phyloP scores from a whole-genome alignment of 2,329 filamentous ascomycete species.

The Trichoderma polysporum region DNA sequence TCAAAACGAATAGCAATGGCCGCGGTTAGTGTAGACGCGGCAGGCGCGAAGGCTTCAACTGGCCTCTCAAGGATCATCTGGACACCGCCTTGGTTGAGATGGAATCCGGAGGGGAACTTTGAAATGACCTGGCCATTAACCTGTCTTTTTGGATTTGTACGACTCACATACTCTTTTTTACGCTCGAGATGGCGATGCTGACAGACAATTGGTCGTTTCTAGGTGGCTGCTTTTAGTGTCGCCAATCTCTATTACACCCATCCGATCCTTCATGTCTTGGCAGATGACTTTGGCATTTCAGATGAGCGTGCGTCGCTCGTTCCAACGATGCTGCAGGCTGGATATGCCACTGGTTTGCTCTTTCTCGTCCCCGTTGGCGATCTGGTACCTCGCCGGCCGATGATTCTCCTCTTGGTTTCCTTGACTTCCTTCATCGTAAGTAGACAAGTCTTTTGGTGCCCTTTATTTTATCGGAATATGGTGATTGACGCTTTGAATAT shows the following conservation, averaged over 20 bases:
- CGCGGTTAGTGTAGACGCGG: neutral
- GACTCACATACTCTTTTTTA: neutral
- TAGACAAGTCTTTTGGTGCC: constrained; percentile 1
- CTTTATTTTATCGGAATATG: neutral
- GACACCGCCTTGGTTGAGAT: constrained; percentile 19
- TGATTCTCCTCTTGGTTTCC: constrained; percentile 65
- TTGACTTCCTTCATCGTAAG: constrained; percentile 67
- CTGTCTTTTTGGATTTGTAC: constrained; percentile 13
- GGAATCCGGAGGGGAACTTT: constrained; percentile 8
- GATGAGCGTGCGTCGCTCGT: constrained; percentile 67
- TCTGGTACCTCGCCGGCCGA: constrained; percentile 63
- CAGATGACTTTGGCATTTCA: constrained; percentile 66
- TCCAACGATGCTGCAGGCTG: constrained; percentile 75
- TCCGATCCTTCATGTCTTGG: constrained; percentile 74
- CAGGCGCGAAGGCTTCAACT: neutral
- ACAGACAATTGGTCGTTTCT: neutral
- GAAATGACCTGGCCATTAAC: constrained; percentile 16
- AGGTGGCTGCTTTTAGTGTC: constrained; percentile 61
- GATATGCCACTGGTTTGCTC: constrained; percentile 71
- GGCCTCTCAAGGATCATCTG: constrained; percentile 3
- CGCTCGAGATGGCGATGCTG: neutral
- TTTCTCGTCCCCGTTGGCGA: constrained; percentile 77
- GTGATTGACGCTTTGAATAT: constrained; percentile 50
- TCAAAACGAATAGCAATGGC: neutral
- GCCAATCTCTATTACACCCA: constrained; percentile 82